These are phyloP conservation scores for Penicillium rolfsii DNA, from an alignment of 2,329 filamentous ascomycete species.

Conservation along the genomic window DNA sequence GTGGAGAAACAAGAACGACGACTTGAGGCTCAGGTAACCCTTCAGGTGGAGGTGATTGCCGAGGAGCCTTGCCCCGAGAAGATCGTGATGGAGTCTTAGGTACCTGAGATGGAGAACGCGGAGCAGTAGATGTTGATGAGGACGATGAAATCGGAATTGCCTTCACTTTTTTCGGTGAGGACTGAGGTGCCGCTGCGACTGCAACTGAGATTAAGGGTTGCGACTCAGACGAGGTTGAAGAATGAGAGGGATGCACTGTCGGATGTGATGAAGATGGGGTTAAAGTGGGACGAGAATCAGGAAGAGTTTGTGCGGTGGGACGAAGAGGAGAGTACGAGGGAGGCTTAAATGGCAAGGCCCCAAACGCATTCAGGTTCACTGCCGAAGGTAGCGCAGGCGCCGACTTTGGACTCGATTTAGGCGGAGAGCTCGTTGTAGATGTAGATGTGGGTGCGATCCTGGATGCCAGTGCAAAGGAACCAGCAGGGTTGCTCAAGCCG, in stretches of 20 bases:
- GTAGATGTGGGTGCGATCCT: neutral
- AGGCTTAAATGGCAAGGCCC: slow-evolving; percentile 4
- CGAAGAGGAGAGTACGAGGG: neutral
- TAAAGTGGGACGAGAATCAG: neutral
- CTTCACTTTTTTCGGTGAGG: neutral
- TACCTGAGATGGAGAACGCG: neutral
- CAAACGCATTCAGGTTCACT: neutral
- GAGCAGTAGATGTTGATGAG: neutral
- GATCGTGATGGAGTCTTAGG: neutral
- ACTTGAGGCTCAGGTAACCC: slow-evolving; percentile 13
- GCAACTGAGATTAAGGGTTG: neutral
- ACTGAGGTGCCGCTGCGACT: neutral
- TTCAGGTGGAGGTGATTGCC: slow-evolving; percentile 5
- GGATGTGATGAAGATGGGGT: neutral
- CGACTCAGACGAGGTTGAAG: neutral
- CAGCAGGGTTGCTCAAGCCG: neutral
- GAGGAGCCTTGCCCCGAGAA: neutral
- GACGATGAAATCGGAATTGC: neutral
- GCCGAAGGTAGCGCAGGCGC: neutral
- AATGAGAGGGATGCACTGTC: neutral
- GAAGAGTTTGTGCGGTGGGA: neutral
- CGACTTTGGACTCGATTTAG: neutral
- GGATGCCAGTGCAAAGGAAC: neutral
- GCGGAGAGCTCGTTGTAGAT: neutral
- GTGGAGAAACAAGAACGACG: slow-evolving; percentile 18